phyloP scores from a whole-genome alignment of 1,284 basidiomycete genomes.

The Apiotrichum domesticum region DNA sequence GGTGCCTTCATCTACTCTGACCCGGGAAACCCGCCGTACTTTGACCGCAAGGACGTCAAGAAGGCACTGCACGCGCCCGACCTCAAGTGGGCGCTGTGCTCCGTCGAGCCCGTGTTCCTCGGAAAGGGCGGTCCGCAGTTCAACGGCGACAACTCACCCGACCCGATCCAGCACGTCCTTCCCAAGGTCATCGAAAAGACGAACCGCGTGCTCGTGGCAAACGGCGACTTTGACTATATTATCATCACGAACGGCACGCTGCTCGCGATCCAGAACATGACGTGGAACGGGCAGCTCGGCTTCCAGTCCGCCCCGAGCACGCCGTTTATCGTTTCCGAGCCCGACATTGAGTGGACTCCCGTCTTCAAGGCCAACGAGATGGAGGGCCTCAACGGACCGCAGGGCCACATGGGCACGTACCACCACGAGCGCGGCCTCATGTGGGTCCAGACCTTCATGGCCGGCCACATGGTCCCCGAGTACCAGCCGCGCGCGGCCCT shows the following conservation, averaged over 20 bases:
- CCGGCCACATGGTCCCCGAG: conserved; percentile 23
- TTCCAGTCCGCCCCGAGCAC: conserved; percentile 18
- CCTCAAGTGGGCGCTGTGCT: conserved; percentile 61
- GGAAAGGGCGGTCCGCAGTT: conserved; percentile 31
- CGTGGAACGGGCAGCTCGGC: conserved; percentile 29
- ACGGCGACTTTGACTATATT: conserved; percentile 49
- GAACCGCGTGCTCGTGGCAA: conserved; percentile 60
- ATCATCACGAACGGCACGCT: conserved; percentile 18
- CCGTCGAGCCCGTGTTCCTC: conserved; percentile 55
- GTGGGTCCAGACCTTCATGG: conserved; percentile 19
- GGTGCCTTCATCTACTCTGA: conserved; percentile 36
- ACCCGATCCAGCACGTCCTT: conserved; percentile 45
- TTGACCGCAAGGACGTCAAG: conserved; percentile 65
- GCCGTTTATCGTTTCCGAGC: conserved; percentile 7
- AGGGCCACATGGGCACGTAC: conserved; percentile 21
- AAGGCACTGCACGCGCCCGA: conserved; percentile 63
- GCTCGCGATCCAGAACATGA: conserved; percentile 37
- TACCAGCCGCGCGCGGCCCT: conserved; percentile 17
- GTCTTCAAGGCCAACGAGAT: background rate
- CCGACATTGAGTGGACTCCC: background rate
- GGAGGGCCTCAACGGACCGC: conserved; percentile 3
- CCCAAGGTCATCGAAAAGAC: conserved; percentile 55
- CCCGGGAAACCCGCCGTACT: conserved; percentile 51
- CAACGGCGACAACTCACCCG: conserved; percentile 55
- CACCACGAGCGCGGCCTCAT: conserved; percentile 24